phyloP scores from a whole-genome alignment of 495 filamentous ascomycete genomes.

The Aspergillus heteromorphus region DNA sequence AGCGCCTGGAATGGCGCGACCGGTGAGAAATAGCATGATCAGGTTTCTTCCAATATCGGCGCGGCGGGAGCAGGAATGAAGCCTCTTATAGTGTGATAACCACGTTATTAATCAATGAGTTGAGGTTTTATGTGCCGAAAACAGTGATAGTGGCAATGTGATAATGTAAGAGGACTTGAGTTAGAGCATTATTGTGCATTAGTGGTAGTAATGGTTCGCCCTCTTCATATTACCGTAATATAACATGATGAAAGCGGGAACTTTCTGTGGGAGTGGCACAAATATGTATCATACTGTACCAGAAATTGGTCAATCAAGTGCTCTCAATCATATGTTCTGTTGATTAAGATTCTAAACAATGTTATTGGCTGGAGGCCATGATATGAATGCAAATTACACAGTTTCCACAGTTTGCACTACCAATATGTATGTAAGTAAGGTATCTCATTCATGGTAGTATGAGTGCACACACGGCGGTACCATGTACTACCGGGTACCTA shows the following conservation, averaged over 20 bases:
- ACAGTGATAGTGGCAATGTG: not conserved
- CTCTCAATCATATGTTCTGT: not conserved
- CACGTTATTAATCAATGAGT: not conserved
- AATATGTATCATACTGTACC: not conserved
- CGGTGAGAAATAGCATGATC: constrained; percentile 29
- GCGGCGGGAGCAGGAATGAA: not conserved
- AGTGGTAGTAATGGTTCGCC: constrained; percentile 8
- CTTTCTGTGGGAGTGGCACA: not conserved
- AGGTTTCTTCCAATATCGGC: not conserved
- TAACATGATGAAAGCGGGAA: not conserved
- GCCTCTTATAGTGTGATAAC: not conserved
- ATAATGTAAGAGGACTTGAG: not conserved
- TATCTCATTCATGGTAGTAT: too few relatives aligned
- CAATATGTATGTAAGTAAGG: too few relatives aligned
- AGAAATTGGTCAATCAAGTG: not conserved
- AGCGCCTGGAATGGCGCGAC: constrained; percentile 27
- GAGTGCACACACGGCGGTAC: too few relatives aligned
- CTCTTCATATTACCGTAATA: not conserved
- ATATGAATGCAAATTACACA: too few relatives aligned
- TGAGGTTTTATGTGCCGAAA: not conserved
- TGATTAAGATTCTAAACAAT: constrained; percentile 1
- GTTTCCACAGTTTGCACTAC: too few relatives aligned
- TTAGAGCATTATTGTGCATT: constrained; percentile 6
- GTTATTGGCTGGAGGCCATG: constrained; percentile 10
- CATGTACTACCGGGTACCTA: too few relatives aligned